Percentiles rank a stretch among this genome's conserved stretches.
Evolutionary conservation across 805 yeast genomes (phyloP).

Genomic region (Soucietia sequanensis): DNA sequence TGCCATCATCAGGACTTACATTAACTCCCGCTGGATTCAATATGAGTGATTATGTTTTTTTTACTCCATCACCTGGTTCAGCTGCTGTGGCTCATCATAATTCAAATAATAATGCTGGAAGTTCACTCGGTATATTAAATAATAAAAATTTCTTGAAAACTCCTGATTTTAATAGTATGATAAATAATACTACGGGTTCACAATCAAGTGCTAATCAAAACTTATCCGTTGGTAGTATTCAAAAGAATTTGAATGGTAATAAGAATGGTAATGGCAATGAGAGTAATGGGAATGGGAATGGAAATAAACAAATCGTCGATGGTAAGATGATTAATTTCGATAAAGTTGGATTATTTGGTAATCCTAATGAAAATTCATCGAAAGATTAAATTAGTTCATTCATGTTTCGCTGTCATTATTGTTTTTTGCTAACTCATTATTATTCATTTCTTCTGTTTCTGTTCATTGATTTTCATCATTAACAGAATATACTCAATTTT

Average conservation of each 20-base stretch:
- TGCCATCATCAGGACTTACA: constrained; percentile 44
- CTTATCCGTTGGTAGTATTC: constrained; percentile 6
- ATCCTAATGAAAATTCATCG: no score
- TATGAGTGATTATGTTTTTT: constrained; percentile 77
- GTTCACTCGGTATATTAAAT: constrained; percentile 7
- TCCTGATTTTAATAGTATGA: constrained; percentile 39
- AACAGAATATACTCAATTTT: no score
- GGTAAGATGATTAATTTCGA: constrained; percentile 46
- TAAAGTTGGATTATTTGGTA: constrained; percentile 30
- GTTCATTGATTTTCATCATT: no score
- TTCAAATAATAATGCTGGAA: constrained; percentile 3
- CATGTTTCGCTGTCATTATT: no score
- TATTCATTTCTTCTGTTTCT: no score
- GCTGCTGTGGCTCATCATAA: constrained; percentile 4
- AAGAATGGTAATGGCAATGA: no score
- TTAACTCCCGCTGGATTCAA: constrained; percentile 69
- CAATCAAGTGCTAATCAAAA: constrained; percentile 8
- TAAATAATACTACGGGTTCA: constrained; percentile 10
- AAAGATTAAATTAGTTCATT: no score
- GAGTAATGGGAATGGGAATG: no score
- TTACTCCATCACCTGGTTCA: constrained; percentile 65
- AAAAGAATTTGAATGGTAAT: no score
- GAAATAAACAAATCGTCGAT: constrained; percentile 28
- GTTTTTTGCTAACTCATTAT: no score
- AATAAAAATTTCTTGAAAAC: constrained; percentile 33